Conservation (phyloP, 768 basidiomycete genomes). For the Rubroboletus pulcherrimus region DNA sequence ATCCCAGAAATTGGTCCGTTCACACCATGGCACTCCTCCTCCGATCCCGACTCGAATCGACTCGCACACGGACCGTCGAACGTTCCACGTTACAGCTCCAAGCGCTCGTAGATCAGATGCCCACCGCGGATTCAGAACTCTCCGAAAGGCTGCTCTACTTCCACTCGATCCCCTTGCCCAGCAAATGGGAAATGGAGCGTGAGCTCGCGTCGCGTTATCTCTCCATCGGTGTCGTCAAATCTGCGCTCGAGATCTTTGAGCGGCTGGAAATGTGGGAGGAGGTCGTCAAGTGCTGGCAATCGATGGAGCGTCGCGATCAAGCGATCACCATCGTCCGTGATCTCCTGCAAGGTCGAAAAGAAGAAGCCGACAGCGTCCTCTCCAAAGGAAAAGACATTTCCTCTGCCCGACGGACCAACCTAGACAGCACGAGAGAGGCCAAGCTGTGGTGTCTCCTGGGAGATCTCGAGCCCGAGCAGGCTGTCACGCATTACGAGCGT, state of each 20-base stretch:
- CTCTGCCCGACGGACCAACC: conserved; percentile 36
- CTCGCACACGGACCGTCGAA: conserved; percentile 89
- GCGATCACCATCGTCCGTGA: conserved; percentile 81
- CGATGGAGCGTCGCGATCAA: conserved; percentile 74
- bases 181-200: conserved; percentile 89
- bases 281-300: conserved; percentile 82
- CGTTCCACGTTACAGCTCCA: conserved; percentile 90
- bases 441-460: conserved; percentile 96
- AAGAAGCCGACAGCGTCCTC: conserved; percentile 75
- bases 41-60: conserved; percentile 85
- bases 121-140: conserved; percentile 71
- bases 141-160: conserved; percentile 77
- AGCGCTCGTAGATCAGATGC: conserved; percentile 96
- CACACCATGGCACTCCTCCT: conserved; percentile 96
- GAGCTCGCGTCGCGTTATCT: conserved; percentile 86
- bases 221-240: conserved; percentile 81
- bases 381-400: conserved; percentile 53
- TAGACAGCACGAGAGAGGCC: conserved; percentile 73
- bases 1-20: conserved; percentile 92
- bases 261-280: conserved; percentile 99
- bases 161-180: conserved; percentile 78
- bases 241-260: conserved; percentile 91
- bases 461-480: conserved; percentile 75
- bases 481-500: conserved; percentile 68
- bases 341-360: conserved; percentile 75